Percentiles rank a stretch among this genome's conserved stretches.
phyloP scores from a whole-genome alignment of 768 basidiomycete species.

The Lactarius akahatsu region DNA sequence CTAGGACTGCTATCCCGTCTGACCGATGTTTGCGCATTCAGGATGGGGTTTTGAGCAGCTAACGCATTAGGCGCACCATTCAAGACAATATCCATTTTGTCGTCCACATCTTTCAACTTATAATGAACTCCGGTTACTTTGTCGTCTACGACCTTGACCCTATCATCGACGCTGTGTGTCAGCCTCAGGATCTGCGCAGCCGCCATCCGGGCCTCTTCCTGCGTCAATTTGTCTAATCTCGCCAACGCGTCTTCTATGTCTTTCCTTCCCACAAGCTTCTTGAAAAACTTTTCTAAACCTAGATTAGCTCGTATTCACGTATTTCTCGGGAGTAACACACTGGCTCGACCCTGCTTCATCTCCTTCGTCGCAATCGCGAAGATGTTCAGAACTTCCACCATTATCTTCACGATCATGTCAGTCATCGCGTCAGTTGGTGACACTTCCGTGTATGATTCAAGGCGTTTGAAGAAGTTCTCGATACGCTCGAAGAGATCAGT shows the following conservation, averaged over 20 bases:
- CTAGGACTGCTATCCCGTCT: not conserved
- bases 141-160: not conserved
- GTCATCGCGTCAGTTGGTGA: not conserved
- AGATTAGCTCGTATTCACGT: not conserved
- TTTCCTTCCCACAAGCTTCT: not conserved
- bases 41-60: not conserved
- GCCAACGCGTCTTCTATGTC: not conserved
- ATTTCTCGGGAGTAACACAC: not conserved
- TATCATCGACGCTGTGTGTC: not conserved
- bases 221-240: not conserved
- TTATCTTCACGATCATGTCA: not conserved
- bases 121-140: not conserved
- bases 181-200: not conserved
- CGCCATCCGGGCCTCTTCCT: not conserved
- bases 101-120: not conserved
- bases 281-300: not conserved
- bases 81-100: not conserved
- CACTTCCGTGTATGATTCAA: not conserved
- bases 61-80: not conserved
- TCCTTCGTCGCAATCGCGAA: not conserved
- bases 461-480: conserved; percentile 3
- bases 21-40: not conserved
- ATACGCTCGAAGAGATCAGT: not conserved
- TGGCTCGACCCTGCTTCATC: not conserved
- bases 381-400: not conserved